Conservation (phyloP, 73 alveolate species). For the Symbiodinium pilosum region DNA sequence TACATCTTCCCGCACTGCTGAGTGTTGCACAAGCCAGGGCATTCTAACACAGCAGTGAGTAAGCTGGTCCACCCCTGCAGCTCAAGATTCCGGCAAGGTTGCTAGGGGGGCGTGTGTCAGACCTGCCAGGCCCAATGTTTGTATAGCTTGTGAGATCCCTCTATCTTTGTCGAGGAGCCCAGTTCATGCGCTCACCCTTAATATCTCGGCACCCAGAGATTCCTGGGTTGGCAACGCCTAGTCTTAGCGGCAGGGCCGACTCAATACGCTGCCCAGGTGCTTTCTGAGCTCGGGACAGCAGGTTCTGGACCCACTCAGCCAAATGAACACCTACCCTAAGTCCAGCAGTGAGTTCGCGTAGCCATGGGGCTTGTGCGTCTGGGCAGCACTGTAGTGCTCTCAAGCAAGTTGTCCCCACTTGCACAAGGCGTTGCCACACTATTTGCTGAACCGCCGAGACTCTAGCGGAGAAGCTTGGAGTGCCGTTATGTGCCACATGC, state of each 20-base stretch:
- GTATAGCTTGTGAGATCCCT: background rate
- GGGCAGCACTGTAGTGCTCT: background rate
- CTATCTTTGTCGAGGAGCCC: background rate
- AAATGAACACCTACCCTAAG: background rate
- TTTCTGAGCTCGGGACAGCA: background rate
- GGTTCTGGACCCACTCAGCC: background rate
- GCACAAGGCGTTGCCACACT: background rate
- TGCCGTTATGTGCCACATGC: background rate
- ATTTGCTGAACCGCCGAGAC: background rate
- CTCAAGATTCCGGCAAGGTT: background rate
- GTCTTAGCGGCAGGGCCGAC: background rate
- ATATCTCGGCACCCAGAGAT: background rate
- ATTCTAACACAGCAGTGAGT: background rate
- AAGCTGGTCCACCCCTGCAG: background rate
- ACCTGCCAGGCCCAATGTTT: background rate
- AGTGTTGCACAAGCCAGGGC: background rate
- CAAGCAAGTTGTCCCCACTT: background rate
- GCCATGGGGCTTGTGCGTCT: background rate
- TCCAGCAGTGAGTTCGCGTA: background rate
- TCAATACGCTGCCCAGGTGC: background rate
- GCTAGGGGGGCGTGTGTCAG: background rate
- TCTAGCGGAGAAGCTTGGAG: background rate
- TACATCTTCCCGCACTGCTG: background rate
- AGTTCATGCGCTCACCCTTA: background rate
- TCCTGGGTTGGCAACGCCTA: background rate